These are phyloP conservation scores for Coccomyxa subellipsoidea DNA, from an alignment of 163 green algal genomes.

Conservation along the genomic window DNA sequence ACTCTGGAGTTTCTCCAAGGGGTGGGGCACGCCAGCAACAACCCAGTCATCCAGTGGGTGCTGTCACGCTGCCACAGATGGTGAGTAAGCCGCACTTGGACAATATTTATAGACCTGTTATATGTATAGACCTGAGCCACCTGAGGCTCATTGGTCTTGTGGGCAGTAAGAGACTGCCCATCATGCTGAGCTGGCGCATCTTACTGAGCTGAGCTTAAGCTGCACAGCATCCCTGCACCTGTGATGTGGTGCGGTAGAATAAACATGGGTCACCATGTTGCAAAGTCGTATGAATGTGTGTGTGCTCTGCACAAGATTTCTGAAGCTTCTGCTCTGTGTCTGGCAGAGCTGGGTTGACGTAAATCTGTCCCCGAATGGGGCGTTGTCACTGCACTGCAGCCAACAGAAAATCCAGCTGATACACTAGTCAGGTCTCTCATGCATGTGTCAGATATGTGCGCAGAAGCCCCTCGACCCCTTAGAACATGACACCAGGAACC, in stretches of 20 bases:
- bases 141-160: too few species aligned
- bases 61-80: background rate
- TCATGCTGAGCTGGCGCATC: too few species aligned
- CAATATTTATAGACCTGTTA: background rate
- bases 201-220: background rate
- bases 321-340: background rate
- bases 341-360: background rate
- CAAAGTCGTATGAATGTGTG: background rate
- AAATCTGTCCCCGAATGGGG: background rate
- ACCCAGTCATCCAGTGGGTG: background rate
- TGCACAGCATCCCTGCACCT: background rate
- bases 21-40: background rate
- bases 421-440: background rate
- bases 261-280: background rate
- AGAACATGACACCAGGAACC: too few species aligned
- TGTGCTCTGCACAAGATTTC: background rate
- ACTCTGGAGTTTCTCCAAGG: constrained; percentile 4
- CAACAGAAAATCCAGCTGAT: too few species aligned
- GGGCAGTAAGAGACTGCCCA: too few species aligned
- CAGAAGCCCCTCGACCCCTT: too few species aligned
- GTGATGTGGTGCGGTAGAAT: background rate
- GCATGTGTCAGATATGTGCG: too few species aligned
- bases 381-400: background rate
- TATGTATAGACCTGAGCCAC: too few species aligned
- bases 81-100: background rate